Evolutionary conservation across 176 grass and related monocot species (phyloP).

Genomic region (Coix lacrymajobi): DNA sequence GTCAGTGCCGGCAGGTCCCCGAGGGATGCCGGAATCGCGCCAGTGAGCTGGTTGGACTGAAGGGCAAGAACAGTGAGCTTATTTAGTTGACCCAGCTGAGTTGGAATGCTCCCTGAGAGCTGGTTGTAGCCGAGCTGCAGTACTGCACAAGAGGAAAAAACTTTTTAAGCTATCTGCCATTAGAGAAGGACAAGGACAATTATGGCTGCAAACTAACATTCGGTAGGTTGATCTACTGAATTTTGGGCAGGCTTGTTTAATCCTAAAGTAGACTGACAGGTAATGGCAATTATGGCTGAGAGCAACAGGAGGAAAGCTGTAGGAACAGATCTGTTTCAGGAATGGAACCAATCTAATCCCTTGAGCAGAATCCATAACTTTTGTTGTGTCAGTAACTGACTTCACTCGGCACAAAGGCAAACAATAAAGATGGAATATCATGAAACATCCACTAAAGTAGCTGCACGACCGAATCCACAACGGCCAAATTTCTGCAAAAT

Average conservation of each 20-base stretch:
- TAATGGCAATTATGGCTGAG: not conserved
- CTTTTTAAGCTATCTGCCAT: not conserved
- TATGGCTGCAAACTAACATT: slow-evolving; percentile 15
- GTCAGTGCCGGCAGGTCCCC: slow-evolving; percentile 48
- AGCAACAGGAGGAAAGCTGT: not conserved
- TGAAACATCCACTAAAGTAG: not conserved
- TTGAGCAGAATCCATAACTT: not conserved
- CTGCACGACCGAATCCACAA: not conserved
- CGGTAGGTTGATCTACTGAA: not conserved
- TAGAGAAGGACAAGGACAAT: not conserved
- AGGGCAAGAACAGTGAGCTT: slow-evolving; percentile 69
- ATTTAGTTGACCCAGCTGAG: slow-evolving; percentile 56
- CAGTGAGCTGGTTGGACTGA: slow-evolving; percentile 68
- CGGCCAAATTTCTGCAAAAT: not conserved
- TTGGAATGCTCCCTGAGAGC: slow-evolving; percentile 69
- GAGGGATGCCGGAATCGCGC: slow-evolving; percentile 69
- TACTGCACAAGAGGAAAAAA: slow-evolving; percentile 32
- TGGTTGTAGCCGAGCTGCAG: slow-evolving; percentile 83
- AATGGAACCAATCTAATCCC: not conserved
- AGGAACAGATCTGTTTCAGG: not conserved
- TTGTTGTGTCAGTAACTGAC: not conserved
- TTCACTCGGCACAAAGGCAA: not conserved
- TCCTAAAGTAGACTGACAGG: slow-evolving; percentile 1
- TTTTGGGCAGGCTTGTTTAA: slow-evolving; percentile 8
- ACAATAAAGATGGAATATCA: not conserved